phyloP scores from a whole-genome alignment of 1,284 basidiomycete genomes.

The Chondrostereum purpureum region DNA sequence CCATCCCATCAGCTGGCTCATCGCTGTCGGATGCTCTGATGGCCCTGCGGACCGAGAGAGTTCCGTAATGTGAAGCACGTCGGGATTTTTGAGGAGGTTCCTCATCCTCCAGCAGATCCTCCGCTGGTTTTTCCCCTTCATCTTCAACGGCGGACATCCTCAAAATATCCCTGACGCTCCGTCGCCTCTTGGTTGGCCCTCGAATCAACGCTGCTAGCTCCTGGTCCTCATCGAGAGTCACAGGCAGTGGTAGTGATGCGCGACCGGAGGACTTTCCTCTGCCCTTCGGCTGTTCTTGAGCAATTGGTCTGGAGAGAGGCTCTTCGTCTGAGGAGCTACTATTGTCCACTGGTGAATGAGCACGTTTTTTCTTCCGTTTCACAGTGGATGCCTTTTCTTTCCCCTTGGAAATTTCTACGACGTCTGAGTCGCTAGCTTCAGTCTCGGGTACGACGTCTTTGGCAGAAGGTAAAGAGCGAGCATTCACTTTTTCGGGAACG shows the following conservation, averaged over 20 bases:
- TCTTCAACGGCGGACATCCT: conserved; percentile 19
- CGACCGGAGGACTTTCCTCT: no score
- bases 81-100: conserved; percentile 14
- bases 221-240: not conserved
- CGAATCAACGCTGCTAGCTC: not conserved
- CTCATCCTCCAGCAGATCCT: conserved; percentile 21
- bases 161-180: not conserved
- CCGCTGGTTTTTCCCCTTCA: conserved; percentile 19
- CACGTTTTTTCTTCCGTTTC: not conserved
- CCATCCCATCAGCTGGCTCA: no score
- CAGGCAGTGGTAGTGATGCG: not conserved
- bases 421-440: not conserved
- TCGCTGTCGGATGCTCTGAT: no score
- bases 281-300: no score
- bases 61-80: conserved; percentile 9
- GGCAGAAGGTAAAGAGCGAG: not conserved
- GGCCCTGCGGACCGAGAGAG: not conserved
- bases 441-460: not conserved
- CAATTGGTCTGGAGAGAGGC: not conserved
- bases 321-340: not conserved
- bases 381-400: not conserved
- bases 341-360: not conserved
- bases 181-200: not conserved
- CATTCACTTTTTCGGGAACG: not conserved
- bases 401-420: not conserved